Evolutionary conservation across 805 yeast genomes (phyloP), one percentile per base, ranked within the genome.

Genomic region (Candida endomychidarum): DNA sequence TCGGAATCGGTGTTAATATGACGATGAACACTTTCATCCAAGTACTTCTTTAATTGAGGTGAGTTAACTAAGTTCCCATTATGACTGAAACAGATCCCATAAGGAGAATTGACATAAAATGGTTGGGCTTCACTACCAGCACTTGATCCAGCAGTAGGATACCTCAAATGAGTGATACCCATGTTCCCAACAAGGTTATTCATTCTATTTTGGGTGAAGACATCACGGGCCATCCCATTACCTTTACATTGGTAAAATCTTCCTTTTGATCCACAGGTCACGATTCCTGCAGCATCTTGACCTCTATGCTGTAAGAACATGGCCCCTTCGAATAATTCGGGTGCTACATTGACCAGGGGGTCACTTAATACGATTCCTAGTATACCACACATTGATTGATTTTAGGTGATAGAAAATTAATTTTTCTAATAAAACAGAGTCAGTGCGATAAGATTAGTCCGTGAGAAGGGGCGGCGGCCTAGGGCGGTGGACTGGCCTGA

Each of bases 211-310:
- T 81, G 86, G 33, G 96, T 88, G 78, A 93, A 93, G 24, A 93
- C 99, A 58, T 93, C 99, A 55, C 95, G 78, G 43, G 96, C 98
- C 96, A 93, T 87, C 50, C 99, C 99, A 63, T 89, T 91, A 54
- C 99, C 99, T 69, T 93, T 93, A 65, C 99, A 93, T 68, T 91
- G 98, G 68, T 87, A 90, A 43, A 93, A 77, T 44, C 99, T 77
- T 49, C 98, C 99, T 46, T 91, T 81, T 32, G 84, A 72, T 40
- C 96, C 98, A 61, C 96, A 88, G 6, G 99, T 93, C 17, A 88
- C 93, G 40, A 93, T 91, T 48, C 99, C 99, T n/a, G 97, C 96
- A 8, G 99, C 99, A 62, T 93, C 99, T 69, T 93, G 99, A 33
- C 99, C 99, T 58, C 99, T 78, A 60, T 93, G 99, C 61, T 93